These are phyloP conservation scores for Apiospora kogelbergensis DNA, from an alignment of 2,329 filamentous ascomycete species.

Conservation along the genomic window DNA sequence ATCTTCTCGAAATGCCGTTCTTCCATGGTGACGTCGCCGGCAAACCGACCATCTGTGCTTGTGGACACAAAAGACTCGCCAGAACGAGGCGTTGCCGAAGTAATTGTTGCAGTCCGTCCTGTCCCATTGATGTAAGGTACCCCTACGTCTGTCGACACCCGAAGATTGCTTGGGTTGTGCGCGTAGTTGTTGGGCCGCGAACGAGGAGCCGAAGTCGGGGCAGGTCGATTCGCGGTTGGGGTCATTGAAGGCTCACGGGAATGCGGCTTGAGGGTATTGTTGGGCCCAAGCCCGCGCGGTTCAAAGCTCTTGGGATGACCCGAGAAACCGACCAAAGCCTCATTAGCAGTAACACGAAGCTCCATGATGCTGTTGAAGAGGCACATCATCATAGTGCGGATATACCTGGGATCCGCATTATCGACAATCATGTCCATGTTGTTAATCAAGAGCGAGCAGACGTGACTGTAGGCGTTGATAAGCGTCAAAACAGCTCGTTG, in stretches of 20 bases:
- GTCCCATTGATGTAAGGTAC: constrained; percentile 49
- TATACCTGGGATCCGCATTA: constrained; percentile 66
- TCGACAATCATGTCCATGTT: constrained; percentile 66
- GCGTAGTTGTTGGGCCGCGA: constrained; percentile 37
- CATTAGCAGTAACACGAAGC: constrained; percentile 52
- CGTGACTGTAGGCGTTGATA: constrained; percentile 64
- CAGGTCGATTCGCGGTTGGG: constrained; percentile 50
- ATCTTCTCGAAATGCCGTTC: constrained; percentile 81
- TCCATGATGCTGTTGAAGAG: constrained; percentile 70
- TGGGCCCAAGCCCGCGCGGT: constrained; percentile 31
- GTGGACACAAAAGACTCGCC: constrained; percentile 74
- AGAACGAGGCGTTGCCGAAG: constrained; percentile 72
- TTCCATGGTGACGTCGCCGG: constrained; percentile 70
- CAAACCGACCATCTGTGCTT: constrained; percentile 48
- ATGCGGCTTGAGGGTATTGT: constrained; percentile 51
- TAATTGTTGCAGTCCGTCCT: constrained; percentile 52
- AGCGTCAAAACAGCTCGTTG: constrained; percentile 63
- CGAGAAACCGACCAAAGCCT: constrained; percentile 25
- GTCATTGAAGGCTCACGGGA: constrained; percentile 53
- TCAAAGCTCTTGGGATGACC: constrained; percentile 8
- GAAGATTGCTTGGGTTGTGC: constrained; percentile 53
- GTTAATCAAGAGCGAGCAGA: constrained; percentile 59
- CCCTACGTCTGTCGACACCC: constrained; percentile 57
- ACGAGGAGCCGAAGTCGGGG: constrained; percentile 34
- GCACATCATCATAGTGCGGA: constrained; percentile 62